These are phyloP conservation scores for Psilocybe mexicana DNA, from an alignment of 1,284 basidiomycete genomes.

Conservation along the genomic window DNA sequence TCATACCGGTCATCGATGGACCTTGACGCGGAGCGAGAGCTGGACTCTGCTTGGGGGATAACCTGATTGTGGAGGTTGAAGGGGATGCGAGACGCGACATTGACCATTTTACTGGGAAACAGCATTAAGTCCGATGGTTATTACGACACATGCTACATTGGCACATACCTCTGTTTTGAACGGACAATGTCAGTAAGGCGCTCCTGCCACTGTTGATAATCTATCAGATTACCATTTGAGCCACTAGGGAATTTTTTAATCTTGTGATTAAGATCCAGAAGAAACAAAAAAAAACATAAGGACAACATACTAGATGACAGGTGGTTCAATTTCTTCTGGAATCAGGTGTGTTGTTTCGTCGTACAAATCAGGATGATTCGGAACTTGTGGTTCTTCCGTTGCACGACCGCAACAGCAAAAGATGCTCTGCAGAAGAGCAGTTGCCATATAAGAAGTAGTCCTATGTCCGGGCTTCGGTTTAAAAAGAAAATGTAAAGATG, in stretches of 20 bases:
- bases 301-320: constrained; percentile 23
- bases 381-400: constrained; percentile 1
- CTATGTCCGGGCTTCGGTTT: no score
- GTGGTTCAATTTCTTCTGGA: constrained; percentile 21
- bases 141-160: constrained; percentile 1
- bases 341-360: constrained; percentile 29
- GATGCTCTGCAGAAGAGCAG: constrained; percentile 15
- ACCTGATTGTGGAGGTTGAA: constrained; percentile 63
- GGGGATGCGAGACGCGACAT: constrained; percentile 60
- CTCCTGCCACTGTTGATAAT: constrained; percentile 54
- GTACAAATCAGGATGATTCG: constrained; percentile 2
- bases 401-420: constrained; percentile 20
- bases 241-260: constrained; percentile 13
- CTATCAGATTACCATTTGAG: constrained; percentile 34
- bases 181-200: constrained; percentile 60
- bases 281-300: constrained; percentile 10
- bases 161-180: constrained; percentile 59
- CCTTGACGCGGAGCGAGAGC: constrained; percentile 38
- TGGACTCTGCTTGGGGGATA: constrained; percentile 36
- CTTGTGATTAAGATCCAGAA: constrained; percentile 3
- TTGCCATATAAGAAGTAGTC: constrained; percentile 16
- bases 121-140: constrained; percentile 1
- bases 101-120: constrained; percentile 66
- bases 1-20: constrained; percentile 24
- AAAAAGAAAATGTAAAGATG: background rate